A percentile compares a stretch with the other conserved stretches of the same genome.
Evolutionary conservation across 2,329 filamentous ascomycete species (phyloP).

Genomic region (Orbilia ellipsospora): DNA sequence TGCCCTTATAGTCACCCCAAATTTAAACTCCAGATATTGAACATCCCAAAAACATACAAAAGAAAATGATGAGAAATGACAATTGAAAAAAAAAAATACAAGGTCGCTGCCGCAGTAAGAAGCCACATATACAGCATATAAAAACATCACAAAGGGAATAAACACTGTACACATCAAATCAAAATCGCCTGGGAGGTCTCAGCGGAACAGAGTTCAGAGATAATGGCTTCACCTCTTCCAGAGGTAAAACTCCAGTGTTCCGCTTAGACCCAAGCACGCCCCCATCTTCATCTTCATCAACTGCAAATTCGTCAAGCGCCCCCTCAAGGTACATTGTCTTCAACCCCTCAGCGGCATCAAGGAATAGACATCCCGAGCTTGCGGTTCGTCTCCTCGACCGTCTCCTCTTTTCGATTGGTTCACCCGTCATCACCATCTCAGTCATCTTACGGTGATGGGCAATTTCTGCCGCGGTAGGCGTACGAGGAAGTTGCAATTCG

Average conservation of each 20-base stretch:
- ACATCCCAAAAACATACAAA: not conserved
- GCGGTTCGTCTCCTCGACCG: constrained; percentile 41
- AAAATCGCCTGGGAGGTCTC: constrained; percentile 22
- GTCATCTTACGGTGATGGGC: constrained; percentile 41
- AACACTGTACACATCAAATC: not conserved
- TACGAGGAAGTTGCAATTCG: constrained; percentile 24
- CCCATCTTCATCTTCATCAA: constrained; percentile 37
- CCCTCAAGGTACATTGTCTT: constrained; percentile 34
- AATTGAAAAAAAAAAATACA: not conserved
- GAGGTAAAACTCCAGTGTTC: constrained; percentile 4
- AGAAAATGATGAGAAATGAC: not conserved
- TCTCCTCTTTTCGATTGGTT: constrained; percentile 13
- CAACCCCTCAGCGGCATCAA: constrained; percentile 40
- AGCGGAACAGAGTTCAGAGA: constrained; percentile 2
- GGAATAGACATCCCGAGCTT: constrained; percentile 46
- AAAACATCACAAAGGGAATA: constrained; percentile 3
- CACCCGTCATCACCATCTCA: constrained; percentile 27
- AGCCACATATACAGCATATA: not conserved
- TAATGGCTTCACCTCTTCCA: constrained; percentile 30
- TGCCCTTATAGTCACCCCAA: not conserved
- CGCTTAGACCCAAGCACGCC: constrained; percentile 14
- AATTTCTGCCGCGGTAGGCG: constrained; percentile 34
- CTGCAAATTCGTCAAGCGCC: constrained; percentile 34
- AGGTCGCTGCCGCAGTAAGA: not conserved
- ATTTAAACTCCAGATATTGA: constrained; percentile 1